phyloP scores from a whole-genome alignment of 176 grass and related monocot genomes.

The Avena insularis region DNA sequence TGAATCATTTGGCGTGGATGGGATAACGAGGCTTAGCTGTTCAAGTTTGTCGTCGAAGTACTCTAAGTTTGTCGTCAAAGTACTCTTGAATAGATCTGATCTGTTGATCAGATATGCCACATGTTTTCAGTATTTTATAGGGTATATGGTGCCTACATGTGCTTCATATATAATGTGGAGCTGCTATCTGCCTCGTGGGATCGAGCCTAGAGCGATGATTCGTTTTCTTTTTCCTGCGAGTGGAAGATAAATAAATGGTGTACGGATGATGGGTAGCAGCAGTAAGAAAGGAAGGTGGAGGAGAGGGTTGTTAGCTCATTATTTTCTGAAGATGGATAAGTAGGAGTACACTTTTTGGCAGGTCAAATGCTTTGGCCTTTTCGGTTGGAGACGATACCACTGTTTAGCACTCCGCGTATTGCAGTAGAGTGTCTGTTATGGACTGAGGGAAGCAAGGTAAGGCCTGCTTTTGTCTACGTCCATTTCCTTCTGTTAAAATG shows the following conservation, averaged over 20 bases:
- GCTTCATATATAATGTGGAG: background rate
- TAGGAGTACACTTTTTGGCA: no score
- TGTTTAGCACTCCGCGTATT: no score
- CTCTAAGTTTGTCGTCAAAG: constrained; percentile 45
- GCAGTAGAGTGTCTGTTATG: no score
- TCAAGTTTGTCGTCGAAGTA: background rate
- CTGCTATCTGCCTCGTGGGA: background rate
- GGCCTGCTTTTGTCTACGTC: background rate
- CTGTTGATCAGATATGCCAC: background rate
- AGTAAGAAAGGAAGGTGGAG: background rate
- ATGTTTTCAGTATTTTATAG: background rate
- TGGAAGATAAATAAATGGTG: constrained; percentile 3
- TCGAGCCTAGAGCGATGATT: background rate
- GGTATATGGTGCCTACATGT: background rate
- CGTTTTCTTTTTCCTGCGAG: no score
- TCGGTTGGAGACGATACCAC: no score
- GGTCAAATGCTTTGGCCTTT: no score
- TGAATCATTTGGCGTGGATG: constrained; percentile 21
- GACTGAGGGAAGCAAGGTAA: no score
- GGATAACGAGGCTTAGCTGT: constrained; percentile 21
- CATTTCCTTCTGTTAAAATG: background rate
- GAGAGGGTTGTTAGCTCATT: no score
- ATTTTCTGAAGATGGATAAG: background rate
- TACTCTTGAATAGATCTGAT: constrained; percentile 21
- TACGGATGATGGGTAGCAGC: background rate